phyloP scores from a whole-genome alignment of 805 yeast genomes.

The Ascoidea rubescens region DNA sequence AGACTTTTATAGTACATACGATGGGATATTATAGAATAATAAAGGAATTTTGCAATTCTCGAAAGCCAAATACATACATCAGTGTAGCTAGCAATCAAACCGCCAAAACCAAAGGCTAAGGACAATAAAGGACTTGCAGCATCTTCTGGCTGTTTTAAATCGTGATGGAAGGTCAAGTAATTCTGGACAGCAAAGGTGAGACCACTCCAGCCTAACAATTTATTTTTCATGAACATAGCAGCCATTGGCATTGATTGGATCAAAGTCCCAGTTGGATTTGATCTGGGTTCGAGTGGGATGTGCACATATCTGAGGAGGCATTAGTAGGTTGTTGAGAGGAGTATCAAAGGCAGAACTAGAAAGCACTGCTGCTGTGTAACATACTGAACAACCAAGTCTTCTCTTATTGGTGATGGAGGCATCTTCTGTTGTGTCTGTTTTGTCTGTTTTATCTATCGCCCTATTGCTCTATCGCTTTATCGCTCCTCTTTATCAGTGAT shows the following conservation, averaged over 20 bases:
- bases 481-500: too few species aligned
- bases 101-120: background rate
- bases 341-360: background rate
- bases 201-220: slow-evolving; percentile 40
- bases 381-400: background rate
- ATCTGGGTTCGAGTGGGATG: slow-evolving; percentile 30
- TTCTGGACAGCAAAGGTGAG: slow-evolving; percentile 37
- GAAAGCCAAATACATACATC: background rate
- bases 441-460: too few species aligned
- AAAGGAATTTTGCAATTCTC: background rate
- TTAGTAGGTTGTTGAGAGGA: background rate
- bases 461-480: too few species aligned
- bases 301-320: slow-evolving; percentile 24
- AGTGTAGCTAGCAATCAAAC: background rate
- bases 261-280: slow-evolving; percentile 30
- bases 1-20: background rate
- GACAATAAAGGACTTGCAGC: background rate
- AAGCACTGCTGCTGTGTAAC: slow-evolving; percentile 2
- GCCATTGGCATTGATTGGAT: slow-evolving; percentile 47
- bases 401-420: background rate
- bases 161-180: slow-evolving; percentile 19
- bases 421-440: too few species aligned
- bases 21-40: background rate
- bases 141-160: background rate
- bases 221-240: slow-evolving; percentile 47